Evolutionary conservation across 1,284 basidiomycete genomes (phyloP).

Genomic region (Pseudomicrostroma phylloplanum): DNA sequence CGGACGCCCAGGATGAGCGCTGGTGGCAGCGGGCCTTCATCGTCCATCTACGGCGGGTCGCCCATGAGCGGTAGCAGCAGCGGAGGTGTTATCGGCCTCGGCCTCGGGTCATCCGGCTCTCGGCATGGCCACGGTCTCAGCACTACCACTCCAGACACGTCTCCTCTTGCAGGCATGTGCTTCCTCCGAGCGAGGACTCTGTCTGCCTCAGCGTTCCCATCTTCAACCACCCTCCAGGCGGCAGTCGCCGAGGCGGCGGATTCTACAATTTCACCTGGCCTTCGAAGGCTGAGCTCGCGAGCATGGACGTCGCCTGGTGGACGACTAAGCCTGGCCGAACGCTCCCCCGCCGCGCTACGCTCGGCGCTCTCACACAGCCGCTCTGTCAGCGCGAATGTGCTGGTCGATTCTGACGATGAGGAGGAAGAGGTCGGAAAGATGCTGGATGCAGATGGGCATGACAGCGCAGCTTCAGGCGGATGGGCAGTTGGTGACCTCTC

Average conservation of each 20-base stretch:
- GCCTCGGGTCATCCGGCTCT: neutral
- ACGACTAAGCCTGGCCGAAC: neutral
- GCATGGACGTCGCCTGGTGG: slow-evolving; percentile 3
- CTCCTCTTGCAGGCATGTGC: too few relatives aligned
- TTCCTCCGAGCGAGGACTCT: neutral
- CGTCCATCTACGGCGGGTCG: neutral
- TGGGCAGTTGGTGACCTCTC: slow-evolving; percentile 15
- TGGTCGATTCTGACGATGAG: neutral
- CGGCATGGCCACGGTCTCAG: too few relatives aligned
- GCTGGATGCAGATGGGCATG: neutral
- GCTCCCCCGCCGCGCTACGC: neutral
- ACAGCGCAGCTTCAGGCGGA: neutral
- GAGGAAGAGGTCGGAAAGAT: neutral
- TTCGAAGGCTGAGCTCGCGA: neutral
- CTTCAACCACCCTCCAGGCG: neutral
- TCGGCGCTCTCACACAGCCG: too few relatives aligned
- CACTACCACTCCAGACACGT: too few relatives aligned
- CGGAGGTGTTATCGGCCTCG: neutral
- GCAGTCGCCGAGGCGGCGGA: neutral
- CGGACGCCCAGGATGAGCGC: neutral
- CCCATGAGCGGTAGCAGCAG: neutral
- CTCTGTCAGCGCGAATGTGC: neutral
- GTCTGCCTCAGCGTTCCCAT: neutral
- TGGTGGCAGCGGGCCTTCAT: too few relatives aligned
- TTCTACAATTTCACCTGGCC: neutral